Percentiles rank a stretch among this genome's conserved stretches.
phyloP scores from a whole-genome alignment of 129 eudicot genomes.

The Lactuca saligna region DNA sequence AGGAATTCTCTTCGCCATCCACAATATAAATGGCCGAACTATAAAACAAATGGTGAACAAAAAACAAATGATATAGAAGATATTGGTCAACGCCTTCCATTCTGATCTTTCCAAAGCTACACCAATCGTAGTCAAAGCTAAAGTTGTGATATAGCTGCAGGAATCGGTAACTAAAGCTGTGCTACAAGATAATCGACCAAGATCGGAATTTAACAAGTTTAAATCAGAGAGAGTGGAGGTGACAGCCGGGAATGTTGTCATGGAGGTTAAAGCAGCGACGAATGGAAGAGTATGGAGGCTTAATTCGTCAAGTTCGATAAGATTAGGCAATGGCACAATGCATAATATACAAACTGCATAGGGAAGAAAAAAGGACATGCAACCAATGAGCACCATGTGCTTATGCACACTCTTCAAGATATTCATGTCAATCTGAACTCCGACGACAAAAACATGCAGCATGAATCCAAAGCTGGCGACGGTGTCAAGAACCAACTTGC shows the following conservation, averaged over 20 bases:
- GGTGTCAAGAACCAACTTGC: slow-evolving; percentile 45
- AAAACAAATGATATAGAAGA: slow-evolving; percentile 14
- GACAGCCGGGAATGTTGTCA: slow-evolving; percentile 50
- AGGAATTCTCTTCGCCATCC: slow-evolving; percentile 38
- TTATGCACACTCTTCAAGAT: slow-evolving; percentile 25
- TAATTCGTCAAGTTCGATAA: neutral
- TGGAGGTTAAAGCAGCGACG: slow-evolving; percentile 30
- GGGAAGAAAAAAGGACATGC: slow-evolving; percentile 31
- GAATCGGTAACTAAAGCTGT: slow-evolving; percentile 41
- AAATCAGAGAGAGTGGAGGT: slow-evolving; percentile 49
- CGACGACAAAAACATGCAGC: slow-evolving; percentile 55
- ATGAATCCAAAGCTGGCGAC: slow-evolving; percentile 50
- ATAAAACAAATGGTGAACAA: slow-evolving; percentile 17
- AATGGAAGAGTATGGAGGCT: slow-evolving; percentile 26
- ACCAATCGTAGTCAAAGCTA: slow-evolving; percentile 12
- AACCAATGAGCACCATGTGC: slow-evolving; percentile 40
- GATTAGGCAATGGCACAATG: slow-evolving; percentile 4
- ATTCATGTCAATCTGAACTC: slow-evolving; percentile 47
- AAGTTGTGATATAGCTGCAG: slow-evolving; percentile 18
- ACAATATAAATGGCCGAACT: slow-evolving; percentile 39
- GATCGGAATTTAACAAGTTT: slow-evolving; percentile 49
- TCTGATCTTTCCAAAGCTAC: slow-evolving; percentile 9
- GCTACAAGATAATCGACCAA: slow-evolving; percentile 45
- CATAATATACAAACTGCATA: slow-evolving; percentile 15
- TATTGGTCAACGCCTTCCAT: slow-evolving; percentile 12